Evolutionary conservation across 495 filamentous ascomycete species (phyloP).

Genomic region (Aspergillus kassunensis): DNA sequence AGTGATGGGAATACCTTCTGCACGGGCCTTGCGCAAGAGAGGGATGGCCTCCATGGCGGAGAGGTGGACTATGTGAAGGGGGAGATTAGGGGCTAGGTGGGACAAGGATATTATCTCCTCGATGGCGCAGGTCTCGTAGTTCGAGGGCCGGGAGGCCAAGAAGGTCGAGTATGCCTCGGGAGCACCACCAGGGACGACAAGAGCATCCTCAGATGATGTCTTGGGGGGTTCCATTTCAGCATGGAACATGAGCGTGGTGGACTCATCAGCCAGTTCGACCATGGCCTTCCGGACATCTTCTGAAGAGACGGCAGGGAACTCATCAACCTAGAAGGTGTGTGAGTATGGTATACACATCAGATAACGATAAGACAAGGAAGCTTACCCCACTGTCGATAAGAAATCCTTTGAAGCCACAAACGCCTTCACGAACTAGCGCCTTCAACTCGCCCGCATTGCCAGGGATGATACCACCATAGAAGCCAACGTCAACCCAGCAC

Average conservation of each 20-base stretch:
- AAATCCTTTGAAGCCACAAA: constrained; percentile 96
- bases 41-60: constrained; percentile 92
- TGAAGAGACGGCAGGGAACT: constrained; percentile 86
- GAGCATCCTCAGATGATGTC: constrained; percentile 67
- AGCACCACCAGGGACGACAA: constrained; percentile 71
- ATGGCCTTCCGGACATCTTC: constrained; percentile 76
- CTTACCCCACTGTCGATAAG: constrained; percentile 93
- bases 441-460: constrained; percentile 81
- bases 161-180: constrained; percentile 83
- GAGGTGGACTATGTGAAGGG: constrained; percentile 91
- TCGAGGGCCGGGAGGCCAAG: constrained; percentile 81
- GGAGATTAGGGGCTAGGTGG: constrained; percentile 74
- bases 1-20: constrained; percentile 81
- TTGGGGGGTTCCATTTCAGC: constrained; percentile 96
- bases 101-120: constrained; percentile 80
- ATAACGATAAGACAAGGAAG: constrained; percentile 16
- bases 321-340: constrained; percentile 64
- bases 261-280: constrained; percentile 66
- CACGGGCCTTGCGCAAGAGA: constrained; percentile 72
- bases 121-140: constrained; percentile 90
- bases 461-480: constrained; percentile 94
- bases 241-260: constrained; percentile 96
- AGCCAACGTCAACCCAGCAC: constrained; percentile 98
- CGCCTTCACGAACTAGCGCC: constrained; percentile 75
- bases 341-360: not conserved